A percentile compares a stretch with the other conserved stretches of the same genome.
Conservation (phyloP, 305 asterid species). For the Plantago lanceolata region DNA sequence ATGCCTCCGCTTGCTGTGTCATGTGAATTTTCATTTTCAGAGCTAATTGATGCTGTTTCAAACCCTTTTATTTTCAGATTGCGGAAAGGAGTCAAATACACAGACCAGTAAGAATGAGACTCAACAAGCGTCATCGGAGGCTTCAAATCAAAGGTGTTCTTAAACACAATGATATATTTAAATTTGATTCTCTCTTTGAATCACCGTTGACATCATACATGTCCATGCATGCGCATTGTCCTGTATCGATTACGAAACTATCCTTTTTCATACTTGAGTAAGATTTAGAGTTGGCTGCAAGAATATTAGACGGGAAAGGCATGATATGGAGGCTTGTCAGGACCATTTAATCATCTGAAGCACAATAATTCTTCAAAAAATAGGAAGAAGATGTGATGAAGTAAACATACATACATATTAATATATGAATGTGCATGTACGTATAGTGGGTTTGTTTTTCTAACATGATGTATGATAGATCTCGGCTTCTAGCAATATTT, state of each 20-base stretch:
- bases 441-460: too few species aligned
- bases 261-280: not conserved
- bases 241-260: not conserved
- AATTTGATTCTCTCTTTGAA: conserved; percentile 22
- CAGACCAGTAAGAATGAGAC: conserved; percentile 44
- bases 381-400: too few species aligned
- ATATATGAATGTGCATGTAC: too few species aligned
- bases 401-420: too few species aligned
- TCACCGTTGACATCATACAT: conserved; percentile 11
- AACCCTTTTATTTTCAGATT: conserved; percentile 48
- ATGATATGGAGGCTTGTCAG: too few species aligned
- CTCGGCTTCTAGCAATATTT: too few species aligned
- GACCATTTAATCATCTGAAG: too few species aligned
- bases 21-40: conserved; percentile 23
- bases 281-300: too few species aligned
- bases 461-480: too few species aligned
- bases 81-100: conserved; percentile 54
- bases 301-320: too few species aligned
- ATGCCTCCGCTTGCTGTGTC: conserved; percentile 16
- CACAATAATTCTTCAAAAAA: too few species aligned
- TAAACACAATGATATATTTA: conserved; percentile 29
- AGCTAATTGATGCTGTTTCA: conserved; percentile 23
- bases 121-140: conserved; percentile 44
- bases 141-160: conserved; percentile 62
- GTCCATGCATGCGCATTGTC: conserved; percentile 13